Base-by-base conservation (phyloP, 306 rosid species). In the Medicago ruthenica region DNA sequence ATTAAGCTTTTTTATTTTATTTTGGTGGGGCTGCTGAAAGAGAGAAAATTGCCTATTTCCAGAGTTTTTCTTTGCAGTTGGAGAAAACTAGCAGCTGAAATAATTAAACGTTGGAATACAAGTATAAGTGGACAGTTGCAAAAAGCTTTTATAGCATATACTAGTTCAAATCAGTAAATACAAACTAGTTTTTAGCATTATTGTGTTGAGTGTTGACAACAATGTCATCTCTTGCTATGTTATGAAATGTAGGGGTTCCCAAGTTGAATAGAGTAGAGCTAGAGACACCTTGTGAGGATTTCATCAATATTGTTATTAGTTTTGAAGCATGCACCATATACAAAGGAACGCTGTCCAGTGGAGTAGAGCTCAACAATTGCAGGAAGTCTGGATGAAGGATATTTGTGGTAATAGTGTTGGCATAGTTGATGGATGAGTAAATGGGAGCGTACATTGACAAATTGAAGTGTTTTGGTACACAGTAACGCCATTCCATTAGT, bases 91-190 rank as follows among this genome's bases (percentile, higher is more conserved):
- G 93, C 89, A 48, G 97, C 81, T 47, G 85, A 83, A 47, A 87
- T 85, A 55, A 89, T 95, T 73, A 74, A 82, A 37, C 98, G 98
- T n/a, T 96, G 97, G 96, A 92, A 86, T 80, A 85, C 98, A 50
- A 97, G 99, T 75, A 67, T 96, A 70, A 96, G 98, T 66, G 99
- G 99, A 60, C 99, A 96, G 71, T 79, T 92, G 84, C 99, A 86
- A 82, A 96, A 87, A 71, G 98, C 99, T 67, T 96, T 96, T 79
- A 77, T 92, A 73, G 89, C 99, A 81, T 98, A 98, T 96, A 76
- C 74, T 62, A 71, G 55, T 81, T 67, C 40, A 39, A 53, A 27
- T 60, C 18, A 60, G 4, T 6, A 40, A 60, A 12, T 7, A 14
- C 27, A 60, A 22, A 58, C 16, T 58, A 24, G 27, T 24, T 83